phyloP scores from a whole-genome alignment of 257 asterid genomes.

The Solanum gracilifrons region DNA sequence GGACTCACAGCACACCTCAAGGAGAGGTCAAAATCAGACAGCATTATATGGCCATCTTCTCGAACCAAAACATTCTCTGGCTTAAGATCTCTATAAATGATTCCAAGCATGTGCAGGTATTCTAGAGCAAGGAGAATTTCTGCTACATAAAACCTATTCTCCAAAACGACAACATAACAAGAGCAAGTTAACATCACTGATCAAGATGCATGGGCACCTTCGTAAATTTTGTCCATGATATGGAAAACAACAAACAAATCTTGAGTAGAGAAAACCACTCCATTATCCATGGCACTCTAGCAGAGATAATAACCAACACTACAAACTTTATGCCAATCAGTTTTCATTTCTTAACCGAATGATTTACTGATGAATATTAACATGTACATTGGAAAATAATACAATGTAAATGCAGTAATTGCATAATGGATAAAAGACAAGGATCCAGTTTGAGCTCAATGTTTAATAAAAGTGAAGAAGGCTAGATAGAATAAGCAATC shows the following conservation, averaged over 20 bases:
- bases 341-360: background rate
- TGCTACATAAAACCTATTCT: conserved; percentile 50
- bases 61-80: conserved; percentile 59
- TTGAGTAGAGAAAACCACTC: background rate
- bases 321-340: background rate
- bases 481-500: background rate
- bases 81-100: conserved; percentile 54
- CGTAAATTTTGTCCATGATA: background rate
- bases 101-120: conserved; percentile 66
- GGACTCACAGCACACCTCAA: conserved; percentile 50
- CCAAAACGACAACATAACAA: background rate
- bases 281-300: background rate
- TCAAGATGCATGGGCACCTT: background rate
- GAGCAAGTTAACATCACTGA: background rate
- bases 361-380: background rate
- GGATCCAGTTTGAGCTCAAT: background rate
- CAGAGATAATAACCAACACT: background rate
- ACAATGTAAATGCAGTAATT: background rate
- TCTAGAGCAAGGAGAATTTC: conserved; percentile 58
- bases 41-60: conserved; percentile 66
- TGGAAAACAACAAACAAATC: background rate
- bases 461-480: background rate
- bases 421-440: background rate
- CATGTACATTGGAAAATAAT: background rate
- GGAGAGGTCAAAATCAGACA: conserved; percentile 61